A percentile compares a stretch with the other conserved stretches of the same genome.
Evolutionary conservation across 495 filamentous ascomycete species (phyloP).

Genomic region (Penicillium malachiteum): DNA sequence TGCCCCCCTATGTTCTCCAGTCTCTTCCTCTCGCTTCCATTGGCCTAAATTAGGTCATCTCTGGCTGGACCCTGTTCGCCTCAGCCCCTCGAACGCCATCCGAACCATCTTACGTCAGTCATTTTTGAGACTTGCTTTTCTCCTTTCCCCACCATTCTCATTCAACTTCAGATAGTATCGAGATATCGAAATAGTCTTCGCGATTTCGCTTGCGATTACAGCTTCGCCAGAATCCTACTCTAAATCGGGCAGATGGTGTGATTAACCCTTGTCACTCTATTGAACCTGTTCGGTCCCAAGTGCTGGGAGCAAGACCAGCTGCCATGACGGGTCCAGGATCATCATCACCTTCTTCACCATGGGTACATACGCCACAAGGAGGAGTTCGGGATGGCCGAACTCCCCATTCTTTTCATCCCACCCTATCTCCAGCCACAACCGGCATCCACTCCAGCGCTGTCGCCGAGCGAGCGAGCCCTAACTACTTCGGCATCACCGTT

Average conservation of each 20-base stretch:
- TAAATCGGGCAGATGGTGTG: constrained; percentile 9
- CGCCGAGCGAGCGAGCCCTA: constrained; percentile 60
- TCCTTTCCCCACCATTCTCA: neutral
- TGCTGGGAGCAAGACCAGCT: constrained; percentile 23
- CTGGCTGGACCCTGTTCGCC: constrained; percentile 25
- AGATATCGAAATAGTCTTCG: no score
- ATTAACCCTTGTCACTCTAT: constrained; percentile 7
- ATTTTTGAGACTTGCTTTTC: neutral
- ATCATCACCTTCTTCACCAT: constrained; percentile 49
- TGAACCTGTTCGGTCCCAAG: constrained; percentile 9
- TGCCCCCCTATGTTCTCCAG: constrained; percentile 32
- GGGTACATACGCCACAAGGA: constrained; percentile 36
- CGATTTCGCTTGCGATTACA: no score
- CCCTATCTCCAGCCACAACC: constrained; percentile 42
- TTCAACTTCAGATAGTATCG: no score
- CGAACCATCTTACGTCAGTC: constrained; percentile 19
- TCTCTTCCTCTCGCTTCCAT: constrained; percentile 19
- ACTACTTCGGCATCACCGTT: constrained; percentile 76
- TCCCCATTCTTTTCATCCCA: constrained; percentile 23
- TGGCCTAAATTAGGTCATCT: constrained; percentile 7
- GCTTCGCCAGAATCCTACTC: neutral
- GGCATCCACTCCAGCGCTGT: constrained; percentile 40
- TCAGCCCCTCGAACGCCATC: constrained; percentile 17
- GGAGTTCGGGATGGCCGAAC: constrained; percentile 22
- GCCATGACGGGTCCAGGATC: constrained; percentile 47